These are phyloP conservation scores for Rhynchosporium graminicola DNA, from an alignment of 2,329 filamentous ascomycete species.

Conservation along the genomic window DNA sequence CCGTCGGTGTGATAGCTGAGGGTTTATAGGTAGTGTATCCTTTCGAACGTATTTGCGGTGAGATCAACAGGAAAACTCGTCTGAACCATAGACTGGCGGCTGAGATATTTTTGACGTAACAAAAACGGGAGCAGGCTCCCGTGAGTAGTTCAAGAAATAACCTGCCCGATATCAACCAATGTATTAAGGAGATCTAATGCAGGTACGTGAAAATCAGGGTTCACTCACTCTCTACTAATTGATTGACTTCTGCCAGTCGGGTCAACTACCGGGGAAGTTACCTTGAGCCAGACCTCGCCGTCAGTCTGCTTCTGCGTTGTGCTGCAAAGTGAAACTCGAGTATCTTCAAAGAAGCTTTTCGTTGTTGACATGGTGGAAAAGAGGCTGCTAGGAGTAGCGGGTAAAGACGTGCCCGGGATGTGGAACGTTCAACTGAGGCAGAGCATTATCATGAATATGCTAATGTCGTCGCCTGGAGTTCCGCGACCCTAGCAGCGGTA, in stretches of 20 bases:
- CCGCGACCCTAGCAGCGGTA: slow-evolving; percentile 6
- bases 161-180: not conserved
- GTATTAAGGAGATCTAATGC: slow-evolving; percentile 4
- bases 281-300: not conserved
- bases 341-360: slow-evolving; percentile 2
- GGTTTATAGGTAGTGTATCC: not conserved
- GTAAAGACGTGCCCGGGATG: slow-evolving; percentile 1
- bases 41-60: not conserved
- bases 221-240: slow-evolving; percentile 6
- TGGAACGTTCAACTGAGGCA: slow-evolving; percentile 11
- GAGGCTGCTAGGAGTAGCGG: slow-evolving; percentile 12
- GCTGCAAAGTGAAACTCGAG: slow-evolving; percentile 3
- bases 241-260: slow-evolving; percentile 10
- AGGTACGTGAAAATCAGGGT: not conserved
- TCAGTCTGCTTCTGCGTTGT: not conserved
- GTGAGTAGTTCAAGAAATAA: too few species aligned
- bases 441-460: slow-evolving; percentile 13
- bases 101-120: not conserved
- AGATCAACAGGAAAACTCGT: not conserved
- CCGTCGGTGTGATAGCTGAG: not conserved
- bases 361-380: not conserved
- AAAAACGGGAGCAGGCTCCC: not conserved
- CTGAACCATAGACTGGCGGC: not conserved
- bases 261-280: slow-evolving; percentile 1
- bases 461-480: slow-evolving; percentile 6